Base-by-base conservation (phyloP, 2,329 filamentous ascomycete species). In the Dendrostoma leiphaemia region DNA sequence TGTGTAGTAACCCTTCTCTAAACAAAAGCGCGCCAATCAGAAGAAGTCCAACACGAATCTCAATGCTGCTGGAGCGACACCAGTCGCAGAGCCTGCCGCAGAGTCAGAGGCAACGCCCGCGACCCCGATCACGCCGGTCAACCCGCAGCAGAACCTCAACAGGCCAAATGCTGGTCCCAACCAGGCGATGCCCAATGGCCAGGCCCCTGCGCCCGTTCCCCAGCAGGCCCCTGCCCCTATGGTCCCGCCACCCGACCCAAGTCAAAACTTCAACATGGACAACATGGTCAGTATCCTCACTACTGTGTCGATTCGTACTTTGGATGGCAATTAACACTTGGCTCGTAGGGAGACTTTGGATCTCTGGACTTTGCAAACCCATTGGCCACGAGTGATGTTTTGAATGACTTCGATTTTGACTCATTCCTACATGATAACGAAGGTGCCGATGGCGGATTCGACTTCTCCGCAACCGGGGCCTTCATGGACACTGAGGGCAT, bases 391-490 rank as follows among this genome's bases (percentile, higher is more conserved):
- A 71, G 70, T 51, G 79, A 86, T 63, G 83, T 86, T 32, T 73
- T 88, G 45, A 83, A 82, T 62, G 84, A 85, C 60, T 88, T 88
- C 62, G 84, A 88, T 60, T 82, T 88, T 61, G 84, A 88, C 67
- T 85, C 84, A 2, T 88, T 88, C 72, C 71, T 88, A 7, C 82
- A 87, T 59, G 76, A 80, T 53, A 76, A 79, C 56, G 78, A 79
- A 44, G 73, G 69, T 31, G 77, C 75, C 37, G 72, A 72, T 38
- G 67, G 70, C 40, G 67, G 64, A 4, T 86, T 86, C 59, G 80
- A 81, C 68, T 86, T 86, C 62, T 72, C 72, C 58, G 68, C 74
- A 15, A 70, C 72, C 23, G 67, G 70, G 43, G 83, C 83, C 63
- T 65, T 71, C n/a, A 79, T 85, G 71, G 81, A 84, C 56, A 74